Conservation (phyloP, 768 basidiomycete genomes). For the Phlegmacium glaucopus region DNA sequence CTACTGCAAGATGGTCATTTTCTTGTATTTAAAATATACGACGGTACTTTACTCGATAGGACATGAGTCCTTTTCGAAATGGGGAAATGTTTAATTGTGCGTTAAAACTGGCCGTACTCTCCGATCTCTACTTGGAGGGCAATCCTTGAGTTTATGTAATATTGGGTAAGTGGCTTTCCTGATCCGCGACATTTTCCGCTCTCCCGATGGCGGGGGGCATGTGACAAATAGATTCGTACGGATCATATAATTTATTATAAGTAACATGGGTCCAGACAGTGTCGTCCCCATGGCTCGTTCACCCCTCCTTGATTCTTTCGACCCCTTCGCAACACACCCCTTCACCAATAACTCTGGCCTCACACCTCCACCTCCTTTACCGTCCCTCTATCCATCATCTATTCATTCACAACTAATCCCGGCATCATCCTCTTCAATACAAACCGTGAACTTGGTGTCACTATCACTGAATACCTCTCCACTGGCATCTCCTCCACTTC, state of each 20-base stretch:
- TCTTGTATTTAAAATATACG: too few relatives aligned
- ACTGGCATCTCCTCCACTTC: constrained; percentile 25
- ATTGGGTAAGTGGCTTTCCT: too few relatives aligned
- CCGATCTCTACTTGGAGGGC: too few relatives aligned
- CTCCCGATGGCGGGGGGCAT: too few relatives aligned
- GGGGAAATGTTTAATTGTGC: too few relatives aligned
- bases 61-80: too few relatives aligned
- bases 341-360: constrained; percentile 49
- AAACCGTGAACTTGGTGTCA: constrained; percentile 15
- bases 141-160: too few relatives aligned
- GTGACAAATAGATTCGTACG: too few relatives aligned
- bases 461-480: constrained; percentile 5
- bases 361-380: constrained; percentile 37
- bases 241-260: too few relatives aligned
- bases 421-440: constrained; percentile 17
- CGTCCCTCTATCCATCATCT: constrained; percentile 45
- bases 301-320: constrained; percentile 42
- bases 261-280: not conserved
- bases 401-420: constrained; percentile 27
- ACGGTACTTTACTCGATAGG: too few relatives aligned
- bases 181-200: too few relatives aligned
- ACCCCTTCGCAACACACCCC: constrained; percentile 57
- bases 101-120: too few relatives aligned
- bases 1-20: not conserved
- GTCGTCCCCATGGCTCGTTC: constrained; percentile 28